Evolutionary conservation across 179 eudicot species (phyloP).

Genomic region (Drosera spatulata): DNA sequence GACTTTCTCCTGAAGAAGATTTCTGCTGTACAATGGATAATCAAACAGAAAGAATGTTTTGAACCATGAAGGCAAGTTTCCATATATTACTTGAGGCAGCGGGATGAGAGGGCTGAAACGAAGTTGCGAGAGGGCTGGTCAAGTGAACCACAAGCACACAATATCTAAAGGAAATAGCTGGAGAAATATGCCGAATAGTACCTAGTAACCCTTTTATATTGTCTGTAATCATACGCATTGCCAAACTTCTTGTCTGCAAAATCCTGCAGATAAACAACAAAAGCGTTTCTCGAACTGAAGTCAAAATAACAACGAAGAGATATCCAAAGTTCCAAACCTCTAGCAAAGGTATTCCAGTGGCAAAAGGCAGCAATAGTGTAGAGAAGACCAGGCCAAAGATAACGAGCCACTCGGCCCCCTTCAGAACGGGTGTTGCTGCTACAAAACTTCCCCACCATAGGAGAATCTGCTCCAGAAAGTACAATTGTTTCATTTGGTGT

Average conservation of each 20-base stretch:
- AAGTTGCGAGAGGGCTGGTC: conserved; percentile 4
- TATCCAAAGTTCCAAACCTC: conserved; percentile 39
- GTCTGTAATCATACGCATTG: conserved; percentile 43
- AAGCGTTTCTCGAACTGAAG: background rate
- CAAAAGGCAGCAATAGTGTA: conserved; percentile 69
- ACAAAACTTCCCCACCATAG: conserved; percentile 97
- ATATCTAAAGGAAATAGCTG: background rate
- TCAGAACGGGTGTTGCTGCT: conserved; percentile 69
- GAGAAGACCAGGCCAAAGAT: conserved; percentile 55
- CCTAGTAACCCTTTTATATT: conserved; percentile 74
- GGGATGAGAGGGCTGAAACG: conserved; percentile 3
- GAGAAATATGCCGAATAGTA: conserved; percentile 9
- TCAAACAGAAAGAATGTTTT: conserved; percentile 65
- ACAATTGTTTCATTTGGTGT: background rate
- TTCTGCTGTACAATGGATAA: conserved; percentile 67
- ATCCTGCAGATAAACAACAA: conserved; percentile 28
- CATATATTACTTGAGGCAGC: conserved; percentile 63
- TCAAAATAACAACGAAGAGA: background rate
- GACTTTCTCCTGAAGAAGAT: conserved; percentile 22
- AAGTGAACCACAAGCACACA: background rate
- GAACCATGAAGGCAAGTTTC: conserved; percentile 64
- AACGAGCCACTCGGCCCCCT: conserved; percentile 45
- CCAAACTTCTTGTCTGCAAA: conserved; percentile 92
- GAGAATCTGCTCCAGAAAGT: conserved; percentile 41
- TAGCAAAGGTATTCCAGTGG: conserved; percentile 91